A percentile compares a stretch with the other conserved stretches of the same genome.
These are phyloP conservation scores for Ceratocystis colombiana DNA, from an alignment of 2,329 filamentous ascomycete species.

Conservation along the genomic window DNA sequence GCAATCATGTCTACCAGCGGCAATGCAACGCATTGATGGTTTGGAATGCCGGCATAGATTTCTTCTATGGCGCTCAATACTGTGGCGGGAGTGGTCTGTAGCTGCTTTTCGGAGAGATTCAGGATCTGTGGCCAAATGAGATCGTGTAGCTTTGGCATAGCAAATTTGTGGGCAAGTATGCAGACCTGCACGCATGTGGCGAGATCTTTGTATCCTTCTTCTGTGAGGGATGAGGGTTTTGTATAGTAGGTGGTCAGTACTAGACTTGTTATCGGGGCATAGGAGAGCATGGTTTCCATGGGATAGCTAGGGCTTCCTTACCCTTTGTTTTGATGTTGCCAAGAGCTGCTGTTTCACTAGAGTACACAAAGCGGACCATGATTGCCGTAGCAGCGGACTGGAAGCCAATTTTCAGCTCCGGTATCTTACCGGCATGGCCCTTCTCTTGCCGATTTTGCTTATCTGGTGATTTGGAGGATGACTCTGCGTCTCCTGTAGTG, in stretches of 20 bases:
- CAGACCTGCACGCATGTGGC: slow-evolving; percentile 1
- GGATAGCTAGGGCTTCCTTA: not conserved
- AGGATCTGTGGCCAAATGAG: slow-evolving; percentile 6
- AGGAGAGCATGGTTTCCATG: not conserved
- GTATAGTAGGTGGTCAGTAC: not conserved
- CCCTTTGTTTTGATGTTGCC: not conserved
- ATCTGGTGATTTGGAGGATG: not conserved
- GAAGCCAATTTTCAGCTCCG: not conserved
- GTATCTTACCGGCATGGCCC: not conserved
- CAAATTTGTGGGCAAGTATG: not conserved
- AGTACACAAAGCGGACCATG: not conserved
- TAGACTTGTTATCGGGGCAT: not conserved
- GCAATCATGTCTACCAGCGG: slow-evolving; percentile 5
- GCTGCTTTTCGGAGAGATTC: not conserved
- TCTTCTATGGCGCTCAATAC: not conserved
- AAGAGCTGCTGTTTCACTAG: not conserved
- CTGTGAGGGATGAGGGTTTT: not conserved
- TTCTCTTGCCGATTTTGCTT: not conserved
- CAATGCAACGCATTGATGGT: not conserved
- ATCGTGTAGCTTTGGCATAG: not conserved
- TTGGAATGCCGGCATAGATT: not conserved
- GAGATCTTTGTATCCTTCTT: slow-evolving; percentile 3
- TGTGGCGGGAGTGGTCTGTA: not conserved
- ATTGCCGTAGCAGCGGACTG: not conserved
- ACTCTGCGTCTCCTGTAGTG: not conserved